A percentile compares a stretch with the other conserved stretches of the same genome.
Conservation (phyloP, 2,329 filamentous ascomycete genomes). For the Pseudopyrenochaeta lycopersici region DNA sequence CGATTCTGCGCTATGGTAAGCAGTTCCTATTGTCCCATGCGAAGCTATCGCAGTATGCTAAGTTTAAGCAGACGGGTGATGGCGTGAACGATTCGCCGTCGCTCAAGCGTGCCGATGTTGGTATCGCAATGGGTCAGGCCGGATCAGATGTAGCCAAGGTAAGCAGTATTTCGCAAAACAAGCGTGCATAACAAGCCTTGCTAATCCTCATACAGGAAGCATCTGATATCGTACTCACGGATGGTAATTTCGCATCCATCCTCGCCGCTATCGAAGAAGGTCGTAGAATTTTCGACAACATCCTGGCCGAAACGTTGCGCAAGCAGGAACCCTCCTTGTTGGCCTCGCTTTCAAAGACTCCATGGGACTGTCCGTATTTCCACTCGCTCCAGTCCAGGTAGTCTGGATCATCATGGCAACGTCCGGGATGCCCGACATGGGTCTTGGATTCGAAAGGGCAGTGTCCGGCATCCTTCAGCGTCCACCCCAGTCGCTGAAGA, state of each 20-base stretch:
- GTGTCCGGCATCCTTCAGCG: too few species aligned
- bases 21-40: neutral
- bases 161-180: neutral
- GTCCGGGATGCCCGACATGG: too few species aligned
- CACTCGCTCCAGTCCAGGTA: constrained; percentile 84
- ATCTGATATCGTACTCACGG: constrained; percentile 82
- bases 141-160: constrained; percentile 83
- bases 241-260: constrained; percentile 90
- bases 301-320: constrained; percentile 82
- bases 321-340: constrained; percentile 81
- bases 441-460: too few species aligned
- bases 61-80: constrained; percentile 69
- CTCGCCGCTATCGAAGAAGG: constrained; percentile 85
- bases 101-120: constrained; percentile 81
- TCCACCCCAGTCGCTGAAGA: too few species aligned
- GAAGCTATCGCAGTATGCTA: neutral
- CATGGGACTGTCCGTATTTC: constrained; percentile 79
- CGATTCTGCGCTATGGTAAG: constrained; percentile 77
- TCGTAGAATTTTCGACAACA: constrained; percentile 86
- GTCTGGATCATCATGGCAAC: too few species aligned
- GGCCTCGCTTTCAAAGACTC: constrained; percentile 83
- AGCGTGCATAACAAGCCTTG: too few species aligned
- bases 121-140: constrained; percentile 84
- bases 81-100: constrained; percentile 89
- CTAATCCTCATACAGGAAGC: constrained; percentile 61